These are phyloP conservation scores for Neolentinus lepideus DNA, from an alignment of 1,284 basidiomycete species.

Conservation along the genomic window DNA sequence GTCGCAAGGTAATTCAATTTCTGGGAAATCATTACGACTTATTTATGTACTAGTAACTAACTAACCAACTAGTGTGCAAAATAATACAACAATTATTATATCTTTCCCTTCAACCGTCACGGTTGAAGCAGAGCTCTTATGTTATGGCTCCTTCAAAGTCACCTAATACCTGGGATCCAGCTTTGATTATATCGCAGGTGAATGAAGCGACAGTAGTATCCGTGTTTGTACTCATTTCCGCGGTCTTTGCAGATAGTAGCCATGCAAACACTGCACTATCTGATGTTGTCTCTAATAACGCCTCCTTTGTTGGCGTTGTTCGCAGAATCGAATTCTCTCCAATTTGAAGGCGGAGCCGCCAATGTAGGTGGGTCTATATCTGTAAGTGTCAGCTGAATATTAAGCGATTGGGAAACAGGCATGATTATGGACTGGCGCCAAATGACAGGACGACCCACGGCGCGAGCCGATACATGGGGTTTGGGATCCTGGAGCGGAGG, in stretches of 20 bases:
- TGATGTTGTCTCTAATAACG: conserved; percentile 78
- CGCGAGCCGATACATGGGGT: conserved; percentile 51
- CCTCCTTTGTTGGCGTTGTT: conserved; percentile 75
- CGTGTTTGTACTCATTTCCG: conserved; percentile 3
- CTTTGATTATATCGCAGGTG: conserved; percentile 68
- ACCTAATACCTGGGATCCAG: conserved; percentile 60
- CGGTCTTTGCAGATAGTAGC: conserved; percentile 67
- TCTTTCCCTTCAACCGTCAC: not conserved
- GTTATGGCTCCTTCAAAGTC: conserved; percentile 5
- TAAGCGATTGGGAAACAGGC: conserved; percentile 29
- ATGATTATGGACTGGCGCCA: conserved; percentile 98
- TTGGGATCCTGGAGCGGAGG: conserved; percentile 74
- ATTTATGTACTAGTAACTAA: no score
- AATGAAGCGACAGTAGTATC: conserved; percentile 6
- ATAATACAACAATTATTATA: not conserved
- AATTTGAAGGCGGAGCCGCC: conserved; percentile 80
- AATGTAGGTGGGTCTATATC: conserved; percentile 57
- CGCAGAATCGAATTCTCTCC: conserved; percentile 66
- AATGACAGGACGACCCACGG: conserved; percentile 78
- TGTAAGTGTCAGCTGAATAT: not conserved
- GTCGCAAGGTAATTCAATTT: no score
- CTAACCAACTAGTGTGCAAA: no score
- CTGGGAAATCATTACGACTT: no score
- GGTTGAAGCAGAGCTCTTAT: not conserved
- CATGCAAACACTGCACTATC: conserved; percentile 89